Conservation (phyloP, 2,329 filamentous ascomycete species). For the Alternaria ventricosa region DNA sequence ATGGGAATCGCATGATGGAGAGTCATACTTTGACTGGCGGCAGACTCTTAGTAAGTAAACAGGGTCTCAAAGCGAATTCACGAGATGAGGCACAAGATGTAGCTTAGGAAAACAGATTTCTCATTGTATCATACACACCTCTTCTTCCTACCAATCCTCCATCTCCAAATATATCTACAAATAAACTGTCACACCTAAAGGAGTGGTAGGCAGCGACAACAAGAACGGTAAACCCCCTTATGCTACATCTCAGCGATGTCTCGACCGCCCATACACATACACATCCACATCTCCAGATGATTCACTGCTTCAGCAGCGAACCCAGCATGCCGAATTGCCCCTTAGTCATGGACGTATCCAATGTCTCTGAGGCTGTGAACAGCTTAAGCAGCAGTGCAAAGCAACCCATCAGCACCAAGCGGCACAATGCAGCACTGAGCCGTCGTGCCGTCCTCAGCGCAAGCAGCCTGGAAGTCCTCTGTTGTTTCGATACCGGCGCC, state of each 20-base stretch:
- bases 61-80: background rate
- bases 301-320: background rate
- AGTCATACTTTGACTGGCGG: fast-evolving
- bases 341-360: background rate
- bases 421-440: constrained; percentile 28
- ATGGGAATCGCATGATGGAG: background rate
- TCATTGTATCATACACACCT: background rate
- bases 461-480: constrained; percentile 20
- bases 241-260: background rate
- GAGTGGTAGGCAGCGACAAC: background rate
- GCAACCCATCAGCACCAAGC: constrained; percentile 17
- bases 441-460: constrained; percentile 16
- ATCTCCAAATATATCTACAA: background rate
- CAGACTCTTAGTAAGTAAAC: background rate
- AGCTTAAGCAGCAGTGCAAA: constrained; percentile 24
- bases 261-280: background rate
- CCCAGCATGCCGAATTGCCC: background rate
- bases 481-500: constrained; percentile 9
- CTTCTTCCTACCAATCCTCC: background rate
- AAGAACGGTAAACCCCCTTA: background rate
- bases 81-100: background rate
- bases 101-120: background rate
- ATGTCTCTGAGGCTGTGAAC: no score
- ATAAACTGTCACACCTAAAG: background rate
- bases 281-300: background rate